Conservation (phyloP, 805 yeast species). For the Zygosaccharomyces siamensis region DNA sequence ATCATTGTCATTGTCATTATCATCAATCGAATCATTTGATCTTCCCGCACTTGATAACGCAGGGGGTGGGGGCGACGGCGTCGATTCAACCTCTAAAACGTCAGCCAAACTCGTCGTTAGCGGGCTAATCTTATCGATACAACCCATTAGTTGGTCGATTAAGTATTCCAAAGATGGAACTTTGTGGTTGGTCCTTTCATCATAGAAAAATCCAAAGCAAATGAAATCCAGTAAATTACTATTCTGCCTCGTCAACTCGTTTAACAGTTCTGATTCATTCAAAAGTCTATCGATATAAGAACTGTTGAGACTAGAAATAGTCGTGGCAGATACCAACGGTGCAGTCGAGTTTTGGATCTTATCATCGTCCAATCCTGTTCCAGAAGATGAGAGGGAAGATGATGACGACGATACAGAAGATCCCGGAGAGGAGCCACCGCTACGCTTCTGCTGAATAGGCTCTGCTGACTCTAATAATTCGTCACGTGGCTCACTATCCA, state of each 20-base stretch:
- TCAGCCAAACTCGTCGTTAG: constrained; percentile 1
- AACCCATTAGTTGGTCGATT: constrained; percentile 27
- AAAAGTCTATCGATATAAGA: constrained; percentile 37
- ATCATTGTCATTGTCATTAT: constrained; percentile 14
- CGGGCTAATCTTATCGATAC: constrained; percentile 23
- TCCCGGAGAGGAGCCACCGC: neutral
- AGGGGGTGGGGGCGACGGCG: neutral
- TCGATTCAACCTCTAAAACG: neutral
- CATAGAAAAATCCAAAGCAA: constrained; percentile 41
- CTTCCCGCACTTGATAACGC: neutral
- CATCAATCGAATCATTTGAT: neutral
- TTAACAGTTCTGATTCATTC: constrained; percentile 40
- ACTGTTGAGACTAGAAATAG: constrained; percentile 17
- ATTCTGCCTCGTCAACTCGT: constrained; percentile 38
- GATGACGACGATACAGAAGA: constrained; percentile 6
- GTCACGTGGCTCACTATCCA: neutral
- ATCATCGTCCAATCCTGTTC: constrained; percentile 16
- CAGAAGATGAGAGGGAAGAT: constrained; percentile 5
- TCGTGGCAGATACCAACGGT: constrained; percentile 9
- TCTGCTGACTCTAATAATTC: neutral
- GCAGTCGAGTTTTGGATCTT: constrained; percentile 11
- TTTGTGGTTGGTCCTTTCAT: constrained; percentile 13
- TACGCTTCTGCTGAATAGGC: neutral
- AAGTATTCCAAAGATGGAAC: constrained; percentile 31
- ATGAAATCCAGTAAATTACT: constrained; percentile 44